Evolutionary conservation across 1,284 basidiomycete genomes (phyloP).

Genomic region (Sphaerobolus stellatus): DNA sequence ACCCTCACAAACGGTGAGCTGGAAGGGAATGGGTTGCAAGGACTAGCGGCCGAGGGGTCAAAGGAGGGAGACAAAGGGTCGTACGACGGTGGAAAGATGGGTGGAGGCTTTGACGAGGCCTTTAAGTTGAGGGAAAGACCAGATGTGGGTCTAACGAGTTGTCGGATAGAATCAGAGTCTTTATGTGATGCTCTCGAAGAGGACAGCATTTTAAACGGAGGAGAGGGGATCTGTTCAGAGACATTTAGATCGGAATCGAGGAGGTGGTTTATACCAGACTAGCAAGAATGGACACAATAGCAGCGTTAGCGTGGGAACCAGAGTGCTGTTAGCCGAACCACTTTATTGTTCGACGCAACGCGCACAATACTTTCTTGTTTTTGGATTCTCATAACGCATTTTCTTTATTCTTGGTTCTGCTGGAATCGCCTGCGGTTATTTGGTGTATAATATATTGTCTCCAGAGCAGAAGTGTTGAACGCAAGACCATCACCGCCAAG

Average conservation of each 20-base stretch:
- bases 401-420: too few relatives aligned
- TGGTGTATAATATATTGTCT: neutral
- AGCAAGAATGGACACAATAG: too few relatives aligned
- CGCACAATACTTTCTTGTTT: too few relatives aligned
- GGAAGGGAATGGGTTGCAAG: slow-evolving; percentile 13
- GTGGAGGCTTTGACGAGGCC: neutral
- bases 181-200: neutral
- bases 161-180: neutral
- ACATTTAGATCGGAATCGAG: too few relatives aligned
- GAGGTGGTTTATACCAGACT: too few relatives aligned
- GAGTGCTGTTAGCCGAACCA: too few relatives aligned
- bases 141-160: neutral
- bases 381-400: too few relatives aligned
- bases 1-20: slow-evolving; percentile 2
- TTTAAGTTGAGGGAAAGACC: neutral
- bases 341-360: too few relatives aligned
- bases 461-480: neutral
- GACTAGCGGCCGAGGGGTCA: slow-evolving; percentile 10
- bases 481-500: neutral
- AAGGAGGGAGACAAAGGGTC: slow-evolving; percentile 12
- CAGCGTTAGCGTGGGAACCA: too few relatives aligned
- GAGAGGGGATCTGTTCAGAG: neutral
- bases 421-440: too few relatives aligned
- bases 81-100: slow-evolving; percentile 2
- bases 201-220: neutral